Evolutionary conservation across 2,329 filamentous ascomycete genomes (phyloP), one percentile per base, ranked within the genome.

Genomic region (Xylariaceae sp.): DNA sequence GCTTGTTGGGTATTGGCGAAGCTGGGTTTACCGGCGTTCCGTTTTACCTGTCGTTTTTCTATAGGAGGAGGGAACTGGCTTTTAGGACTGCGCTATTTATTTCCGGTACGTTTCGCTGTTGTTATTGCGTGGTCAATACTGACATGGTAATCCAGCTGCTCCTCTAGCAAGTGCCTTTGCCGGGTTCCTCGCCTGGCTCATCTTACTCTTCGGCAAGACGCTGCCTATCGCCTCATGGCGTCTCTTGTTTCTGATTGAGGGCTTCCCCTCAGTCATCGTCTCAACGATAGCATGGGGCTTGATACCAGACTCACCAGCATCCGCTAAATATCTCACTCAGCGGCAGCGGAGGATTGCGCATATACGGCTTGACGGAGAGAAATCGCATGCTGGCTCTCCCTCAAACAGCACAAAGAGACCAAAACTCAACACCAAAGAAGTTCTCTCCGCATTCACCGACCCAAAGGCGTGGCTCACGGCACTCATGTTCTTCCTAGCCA

Each of bases 31-130:
- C 80, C 0, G 82, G 83, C 3, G 77, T 86, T 36, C 83, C 83
- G 0, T 81, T 83, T 53, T 87, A 85, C 59, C 69, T 86, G 31
- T 83, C 81, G 14, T 84, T 84, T 69, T 86, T 86, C 68, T 86
- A 81, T 67, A 80, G 76, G 61, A 70, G 81, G 34, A 73, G 81
- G 42, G 93, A 97, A 69, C 75, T 97, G 33, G 93, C 92, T 0
- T 87, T 94, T 55, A 78, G 92, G 36, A 94, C 89, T 0, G 92
- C 90, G 18, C 79, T 96, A 1, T 95, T 96, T 70, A 86, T 97
- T 48, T 91, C 89, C 1, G 89, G 75, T 78, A 63, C 44, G 70
- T 64, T 6, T 18, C 33, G 19, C 10, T 16, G 42, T 34, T 31
- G 16, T 18, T 22, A 43, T 12, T 31, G 19, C 2, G 17, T 14